Evolutionary conservation across 1,284 basidiomycete species (phyloP).

Genomic region (Ganoderma resinaceum): DNA sequence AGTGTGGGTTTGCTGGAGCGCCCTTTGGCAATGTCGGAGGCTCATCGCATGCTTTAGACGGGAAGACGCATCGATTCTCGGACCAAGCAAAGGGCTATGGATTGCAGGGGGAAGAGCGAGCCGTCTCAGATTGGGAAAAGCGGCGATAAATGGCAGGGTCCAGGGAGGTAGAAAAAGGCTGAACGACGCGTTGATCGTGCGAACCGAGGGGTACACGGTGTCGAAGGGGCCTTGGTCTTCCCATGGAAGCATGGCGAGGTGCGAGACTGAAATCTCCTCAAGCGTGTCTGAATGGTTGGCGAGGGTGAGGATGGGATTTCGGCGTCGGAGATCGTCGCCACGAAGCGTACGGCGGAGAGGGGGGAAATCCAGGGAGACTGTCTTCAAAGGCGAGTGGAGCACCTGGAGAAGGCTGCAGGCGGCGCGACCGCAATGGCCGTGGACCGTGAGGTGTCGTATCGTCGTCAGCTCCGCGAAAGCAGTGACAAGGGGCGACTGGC

Average conservation of each 20-base stretch:
- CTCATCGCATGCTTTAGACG: neutral
- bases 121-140: constrained; percentile 20
- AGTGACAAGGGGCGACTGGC: neutral
- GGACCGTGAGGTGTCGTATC: constrained; percentile 15
- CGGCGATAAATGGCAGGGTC: constrained; percentile 14
- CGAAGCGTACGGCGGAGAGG: neutral
- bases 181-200: constrained; percentile 8
- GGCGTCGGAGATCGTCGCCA: neutral
- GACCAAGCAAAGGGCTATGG: no score
- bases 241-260: constrained; percentile 13
- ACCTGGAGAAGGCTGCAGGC: neutral
- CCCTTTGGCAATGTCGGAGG: neutral
- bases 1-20: neutral
- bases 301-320: constrained; percentile 24
- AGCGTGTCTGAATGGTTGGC: constrained; percentile 14
- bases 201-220: constrained; percentile 19
- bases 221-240: constrained; percentile 7
- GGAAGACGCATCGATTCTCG: neutral
- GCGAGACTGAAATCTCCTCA: constrained; percentile 13
- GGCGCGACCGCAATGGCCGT: neutral
- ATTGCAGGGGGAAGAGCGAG: constrained; percentile 9
- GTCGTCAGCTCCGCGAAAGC: constrained; percentile 14
- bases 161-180: constrained; percentile 10
- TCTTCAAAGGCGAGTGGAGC: constrained; percentile 8
- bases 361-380: constrained; percentile 11